Evolutionary conservation across 352 stramenopile genomes (phyloP), one percentile per base, ranked within the genome.

Genomic region (Elongisporangium prolatum): DNA sequence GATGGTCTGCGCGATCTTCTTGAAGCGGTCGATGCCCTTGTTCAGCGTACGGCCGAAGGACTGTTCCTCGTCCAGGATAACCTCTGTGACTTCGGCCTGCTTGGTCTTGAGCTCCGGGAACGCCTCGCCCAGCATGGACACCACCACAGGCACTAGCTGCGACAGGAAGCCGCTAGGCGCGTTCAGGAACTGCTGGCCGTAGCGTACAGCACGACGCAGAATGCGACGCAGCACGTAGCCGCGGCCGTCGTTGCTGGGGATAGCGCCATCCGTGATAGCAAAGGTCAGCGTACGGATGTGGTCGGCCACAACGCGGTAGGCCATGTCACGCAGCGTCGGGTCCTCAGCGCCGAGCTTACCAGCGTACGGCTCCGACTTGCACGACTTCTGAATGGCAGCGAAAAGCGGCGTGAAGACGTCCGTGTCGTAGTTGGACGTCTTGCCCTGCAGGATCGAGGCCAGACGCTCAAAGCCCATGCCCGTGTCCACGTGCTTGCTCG

Each of bases 181-280:
- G 64, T 97, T 93, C 21, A 99, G 74, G 64, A 98, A 97, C 76
- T 99, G 93, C 77, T 98, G 91, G 53, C 97, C 97, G 73, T 99
- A 99, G 28, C 97, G 85, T 50, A 99, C 95, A 18, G 95, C 98
- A 65, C 98, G 89, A 71, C 98, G 91, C 56, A 99, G 74, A 64
- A 99, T 98, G 67, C 98, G 94, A 59, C 98, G 80, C 49, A 99
- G 77, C 25, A 99, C 98, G 75, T 99, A 99, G 24, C 97, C 97
- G 24, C 98, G 84, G 37, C 97, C 97, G 64, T 99, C 97, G 75
- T 98, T 99, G 59, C 84, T 96, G 2, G 97, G 97, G 25, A 98
- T 81, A 16, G 96, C 97, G 11, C 97, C 97, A 72, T 99, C 98
- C 17, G 97, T 94, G 74, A 99, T 98, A 14, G 97, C 97, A 66